Conservation (phyloP, 1,139 yeast genomes). For the Lodderomyces pseudojiufengensis region DNA sequence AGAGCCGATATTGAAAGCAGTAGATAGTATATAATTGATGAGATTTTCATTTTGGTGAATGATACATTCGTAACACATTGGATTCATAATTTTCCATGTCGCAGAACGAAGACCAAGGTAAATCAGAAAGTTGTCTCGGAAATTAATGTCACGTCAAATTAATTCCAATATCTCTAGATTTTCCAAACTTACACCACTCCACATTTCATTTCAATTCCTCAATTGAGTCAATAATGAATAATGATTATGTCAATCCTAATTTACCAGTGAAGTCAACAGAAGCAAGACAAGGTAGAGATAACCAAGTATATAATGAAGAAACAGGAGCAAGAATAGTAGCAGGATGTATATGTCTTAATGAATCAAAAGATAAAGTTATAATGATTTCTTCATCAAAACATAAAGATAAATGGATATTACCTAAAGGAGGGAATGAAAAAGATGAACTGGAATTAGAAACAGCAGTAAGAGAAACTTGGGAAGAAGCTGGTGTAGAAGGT, state of each 20-base stretch:
- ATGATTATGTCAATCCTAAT: slow-evolving; percentile 5
- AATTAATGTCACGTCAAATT: not conserved
- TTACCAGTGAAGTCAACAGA: slow-evolving; percentile 13
- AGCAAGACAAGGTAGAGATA: slow-evolving; percentile 34
- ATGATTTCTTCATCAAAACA: slow-evolving; percentile 74
- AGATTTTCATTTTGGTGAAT: slow-evolving; percentile 9
- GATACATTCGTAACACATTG: no score
- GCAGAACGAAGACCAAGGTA: no score
- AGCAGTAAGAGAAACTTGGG: slow-evolving; percentile 94
- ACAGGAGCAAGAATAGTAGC: slow-evolving; percentile 87
- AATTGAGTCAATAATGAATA: slow-evolving; percentile 3
- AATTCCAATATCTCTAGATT: not conserved
- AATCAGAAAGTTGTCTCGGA: not conserved
- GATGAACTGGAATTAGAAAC: slow-evolving; percentile 67
- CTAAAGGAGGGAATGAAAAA: slow-evolving; percentile 91
- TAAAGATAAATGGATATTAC: slow-evolving; percentile 74
- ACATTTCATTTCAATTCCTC: not conserved
- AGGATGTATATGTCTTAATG: slow-evolving; percentile 77
- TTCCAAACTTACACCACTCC: not conserved
- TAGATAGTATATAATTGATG: slow-evolving; percentile 3
- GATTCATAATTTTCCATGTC: no score
- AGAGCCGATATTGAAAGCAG: slow-evolving; percentile 8
- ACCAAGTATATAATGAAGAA: slow-evolving; percentile 41
- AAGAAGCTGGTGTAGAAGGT: slow-evolving; percentile 90
- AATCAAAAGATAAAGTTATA: slow-evolving; percentile 56